These are phyloP conservation scores for Komagataella populi DNA, from an alignment of 805 yeast genomes.

Conservation along the genomic window DNA sequence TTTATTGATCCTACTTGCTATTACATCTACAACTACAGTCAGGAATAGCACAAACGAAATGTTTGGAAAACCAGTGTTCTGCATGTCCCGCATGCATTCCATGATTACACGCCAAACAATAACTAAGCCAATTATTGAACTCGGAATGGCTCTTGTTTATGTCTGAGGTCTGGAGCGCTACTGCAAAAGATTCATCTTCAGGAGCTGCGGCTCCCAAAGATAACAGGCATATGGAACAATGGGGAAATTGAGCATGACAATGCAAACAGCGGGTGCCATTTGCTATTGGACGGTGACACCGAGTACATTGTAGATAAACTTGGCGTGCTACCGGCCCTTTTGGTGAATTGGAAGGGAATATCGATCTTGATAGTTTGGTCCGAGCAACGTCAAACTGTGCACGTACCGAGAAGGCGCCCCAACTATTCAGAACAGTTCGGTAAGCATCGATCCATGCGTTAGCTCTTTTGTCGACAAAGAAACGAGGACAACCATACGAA, in stretches of 20 bases:
- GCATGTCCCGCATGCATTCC: conserved; percentile 95
- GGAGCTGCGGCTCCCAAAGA: conserved; percentile 63
- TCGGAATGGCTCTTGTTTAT: conserved; percentile 19
- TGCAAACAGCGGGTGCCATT: conserved; percentile 47
- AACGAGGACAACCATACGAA: conserved; percentile 73
- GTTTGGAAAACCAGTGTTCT: conserved; percentile 87
- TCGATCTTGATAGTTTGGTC: conserved; percentile 43
- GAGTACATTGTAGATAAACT: conserved; percentile 64
- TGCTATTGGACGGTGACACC: conserved; percentile 67
- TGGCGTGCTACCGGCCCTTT: conserved; percentile 41
- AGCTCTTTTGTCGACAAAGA: conserved; percentile 59
- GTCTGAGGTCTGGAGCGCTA: conserved; percentile 7
- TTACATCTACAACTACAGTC: conserved; percentile 82
- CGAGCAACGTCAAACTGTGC: conserved; percentile 81
- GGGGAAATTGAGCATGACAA: conserved; percentile 78
- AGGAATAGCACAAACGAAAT: conserved; percentile 86
- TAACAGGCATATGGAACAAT: conserved; percentile 80
- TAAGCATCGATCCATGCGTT: conserved; percentile 71
- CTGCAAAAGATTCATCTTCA: conserved; percentile 14
- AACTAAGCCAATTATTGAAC: conserved; percentile 79
- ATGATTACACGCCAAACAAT: conserved; percentile 83
- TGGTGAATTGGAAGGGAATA: conserved; percentile 16
- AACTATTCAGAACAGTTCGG: conserved; percentile 55
- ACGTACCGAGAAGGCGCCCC: conserved; percentile 66
- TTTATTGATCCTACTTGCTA: conserved; percentile 20